These are phyloP conservation scores for Penicillium nucicola DNA, from an alignment of 495 filamentous ascomycete species.

Conservation along the genomic window DNA sequence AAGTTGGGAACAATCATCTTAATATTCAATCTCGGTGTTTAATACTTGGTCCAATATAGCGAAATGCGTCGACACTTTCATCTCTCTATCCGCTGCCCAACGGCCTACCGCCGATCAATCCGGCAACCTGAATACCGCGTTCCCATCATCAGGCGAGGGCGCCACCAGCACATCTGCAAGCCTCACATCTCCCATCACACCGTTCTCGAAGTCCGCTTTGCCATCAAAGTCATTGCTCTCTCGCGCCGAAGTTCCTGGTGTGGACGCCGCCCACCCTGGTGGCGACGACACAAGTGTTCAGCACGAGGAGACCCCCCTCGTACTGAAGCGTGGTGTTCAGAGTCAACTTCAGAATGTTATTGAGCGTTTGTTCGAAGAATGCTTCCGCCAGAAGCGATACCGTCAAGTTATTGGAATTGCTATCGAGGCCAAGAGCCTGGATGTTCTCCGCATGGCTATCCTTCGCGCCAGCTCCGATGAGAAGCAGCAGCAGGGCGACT, in stretches of 20 bases:
- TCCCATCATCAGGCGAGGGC: conserved; percentile 58
- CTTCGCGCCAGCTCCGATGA: conserved; percentile 76
- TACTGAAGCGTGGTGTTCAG: conserved; percentile 57
- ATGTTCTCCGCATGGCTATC: conserved; percentile 84
- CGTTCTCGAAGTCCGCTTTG: conserved; percentile 86
- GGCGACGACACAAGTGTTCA: conserved; percentile 52
- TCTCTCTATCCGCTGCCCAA: conserved; percentile 73
- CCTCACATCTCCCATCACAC: conserved; percentile 82
- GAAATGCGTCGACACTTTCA: conserved; percentile 97
- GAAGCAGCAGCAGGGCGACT: conserved; percentile 59
- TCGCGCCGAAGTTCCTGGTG: conserved; percentile 63
- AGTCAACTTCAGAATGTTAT: conserved; percentile 76
- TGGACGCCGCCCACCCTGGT: conserved; percentile 52
- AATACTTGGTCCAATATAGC: conserved; percentile 40
- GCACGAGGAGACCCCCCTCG: conserved; percentile 51
- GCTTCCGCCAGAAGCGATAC: conserved; percentile 82
- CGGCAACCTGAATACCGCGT: conserved; percentile 71
- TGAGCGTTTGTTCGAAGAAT: conserved; percentile 85
- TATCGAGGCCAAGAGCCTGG: conserved; percentile 89
- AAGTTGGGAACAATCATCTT: conserved; percentile 17
- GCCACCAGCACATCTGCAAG: conserved; percentile 64
- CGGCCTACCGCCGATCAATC: conserved; percentile 56
- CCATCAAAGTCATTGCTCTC: conserved; percentile 93
- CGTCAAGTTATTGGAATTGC: conserved; percentile 98
- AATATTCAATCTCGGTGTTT: background rate